These are phyloP conservation scores for Eutypa lata DNA, from an alignment of 2,329 filamentous ascomycete species.

Conservation along the genomic window DNA sequence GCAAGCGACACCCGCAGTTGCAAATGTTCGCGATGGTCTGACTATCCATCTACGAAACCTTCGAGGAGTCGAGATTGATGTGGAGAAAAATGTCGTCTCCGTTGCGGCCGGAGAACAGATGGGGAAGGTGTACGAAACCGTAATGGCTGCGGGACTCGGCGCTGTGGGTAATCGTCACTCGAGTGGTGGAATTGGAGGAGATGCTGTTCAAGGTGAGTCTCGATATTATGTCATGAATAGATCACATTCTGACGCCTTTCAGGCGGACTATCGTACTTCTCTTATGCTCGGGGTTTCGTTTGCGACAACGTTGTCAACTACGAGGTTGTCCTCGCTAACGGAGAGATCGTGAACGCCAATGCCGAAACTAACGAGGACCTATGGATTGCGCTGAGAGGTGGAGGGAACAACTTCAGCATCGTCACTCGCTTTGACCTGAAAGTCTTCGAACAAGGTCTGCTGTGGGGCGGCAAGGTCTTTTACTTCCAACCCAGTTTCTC, in stretches of 20 bases:
- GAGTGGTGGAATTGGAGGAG: conserved; percentile 13
- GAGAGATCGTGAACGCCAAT: conserved; percentile 34
- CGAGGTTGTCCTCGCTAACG: conserved; percentile 35
- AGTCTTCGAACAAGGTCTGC: conserved; percentile 10
- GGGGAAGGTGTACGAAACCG: conserved; percentile 10
- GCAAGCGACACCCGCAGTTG: conserved; percentile 4
- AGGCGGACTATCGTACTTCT: conserved; percentile 13
- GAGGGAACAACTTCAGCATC: conserved; percentile 27
- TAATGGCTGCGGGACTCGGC: conserved; percentile 9
- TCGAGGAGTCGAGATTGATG: conserved; percentile 6
- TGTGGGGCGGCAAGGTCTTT: conserved; percentile 30
- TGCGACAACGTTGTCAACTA: conserved; percentile 19
- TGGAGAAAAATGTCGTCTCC: conserved; percentile 1
- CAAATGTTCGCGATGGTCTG: conserved; percentile 8
- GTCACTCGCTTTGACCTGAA: conserved; percentile 24
- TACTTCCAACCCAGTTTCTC: conserved; percentile 14
- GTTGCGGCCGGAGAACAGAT: conserved; percentile 8
- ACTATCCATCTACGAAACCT: conserved; percentile 8
- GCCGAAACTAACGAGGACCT: conserved; percentile 22
- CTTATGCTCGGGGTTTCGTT: conserved; percentile 9
- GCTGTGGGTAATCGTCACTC: conserved; percentile 13
- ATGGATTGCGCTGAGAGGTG: conserved; percentile 25
- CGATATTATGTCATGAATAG: not conserved
- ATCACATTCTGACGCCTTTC: conserved; percentile 1
- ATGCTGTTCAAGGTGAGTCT: conserved; percentile 11